Conservation (phyloP, 2,329 filamentous ascomycete species). For the Phaeosphaeriaceae sp. region DNA sequence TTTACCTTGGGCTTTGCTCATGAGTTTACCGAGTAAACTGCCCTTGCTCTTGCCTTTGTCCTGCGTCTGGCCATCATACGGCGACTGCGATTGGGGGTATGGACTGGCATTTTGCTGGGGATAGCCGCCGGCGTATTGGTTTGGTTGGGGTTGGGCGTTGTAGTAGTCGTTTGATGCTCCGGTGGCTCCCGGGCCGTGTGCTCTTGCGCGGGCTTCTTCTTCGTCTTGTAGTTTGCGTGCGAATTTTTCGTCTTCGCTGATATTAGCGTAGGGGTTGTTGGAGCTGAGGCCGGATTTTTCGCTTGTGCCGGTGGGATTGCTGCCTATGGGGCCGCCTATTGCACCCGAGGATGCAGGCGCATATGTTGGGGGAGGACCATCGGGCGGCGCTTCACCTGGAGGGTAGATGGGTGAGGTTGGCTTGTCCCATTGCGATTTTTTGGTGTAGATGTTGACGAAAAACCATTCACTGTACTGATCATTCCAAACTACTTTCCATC, state of each 20-base stretch:
- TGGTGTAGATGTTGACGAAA: slow-evolving; percentile 88
- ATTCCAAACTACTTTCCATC: slow-evolving; percentile 87
- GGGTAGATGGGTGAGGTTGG: slow-evolving; percentile 72
- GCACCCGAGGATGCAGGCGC: too few species aligned
- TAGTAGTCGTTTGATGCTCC: slow-evolving; percentile 60
- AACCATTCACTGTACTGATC: slow-evolving; percentile 90
- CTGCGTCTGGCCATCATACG: slow-evolving; percentile 17
- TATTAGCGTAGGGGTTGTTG: slow-evolving; percentile 73
- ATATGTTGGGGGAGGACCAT: slow-evolving; percentile 73
- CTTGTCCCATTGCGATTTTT: slow-evolving; percentile 88
- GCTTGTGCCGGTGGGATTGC: slow-evolving; percentile 39
- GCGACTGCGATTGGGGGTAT: slow-evolving; percentile 27
- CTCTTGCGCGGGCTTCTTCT: slow-evolving; percentile 68
- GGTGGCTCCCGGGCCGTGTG: slow-evolving; percentile 41
- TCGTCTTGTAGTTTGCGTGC: slow-evolving; percentile 83
- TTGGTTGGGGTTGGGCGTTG: slow-evolving; percentile 15
- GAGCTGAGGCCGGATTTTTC: slow-evolving; percentile 54
- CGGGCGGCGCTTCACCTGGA: slow-evolving; percentile 53
- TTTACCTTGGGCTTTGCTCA: slow-evolving; percentile 51
- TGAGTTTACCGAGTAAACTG: slow-evolving; percentile 60
- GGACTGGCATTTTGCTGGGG: slow-evolving; percentile 19
- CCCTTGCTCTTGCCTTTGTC: slow-evolving; percentile 49
- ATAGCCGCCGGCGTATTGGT: slow-evolving; percentile 3
- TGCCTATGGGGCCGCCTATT: slow-evolving; percentile 49
- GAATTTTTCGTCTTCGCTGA: slow-evolving; percentile 73